Conservation (phyloP, 1,284 basidiomycete species). For the Trichosporon sp. region DNA sequence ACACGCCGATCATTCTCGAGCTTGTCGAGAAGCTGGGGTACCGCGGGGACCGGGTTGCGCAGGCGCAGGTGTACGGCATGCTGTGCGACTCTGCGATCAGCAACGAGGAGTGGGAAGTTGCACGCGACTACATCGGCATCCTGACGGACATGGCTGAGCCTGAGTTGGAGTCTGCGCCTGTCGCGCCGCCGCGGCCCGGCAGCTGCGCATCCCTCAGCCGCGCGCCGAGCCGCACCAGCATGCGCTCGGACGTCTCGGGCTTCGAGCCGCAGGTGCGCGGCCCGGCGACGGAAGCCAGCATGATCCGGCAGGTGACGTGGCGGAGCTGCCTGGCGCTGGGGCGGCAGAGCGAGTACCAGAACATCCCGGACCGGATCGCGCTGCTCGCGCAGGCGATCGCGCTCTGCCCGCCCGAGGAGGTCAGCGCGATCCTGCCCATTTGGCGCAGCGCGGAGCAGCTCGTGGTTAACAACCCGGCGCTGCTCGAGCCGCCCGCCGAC, state of each 20-base stretch:
- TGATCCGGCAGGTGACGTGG: constrained; percentile 55
- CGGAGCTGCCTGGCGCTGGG: constrained; percentile 55
- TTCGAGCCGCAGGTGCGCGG: not conserved
- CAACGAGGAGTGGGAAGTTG: constrained; percentile 67
- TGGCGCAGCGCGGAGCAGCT: constrained; percentile 58
- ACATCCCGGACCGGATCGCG: constrained; percentile 61
- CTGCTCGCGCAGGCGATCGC: constrained; percentile 78
- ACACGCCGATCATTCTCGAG: constrained; percentile 82
- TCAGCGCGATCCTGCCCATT: constrained; percentile 64
- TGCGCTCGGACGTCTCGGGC: not conserved
- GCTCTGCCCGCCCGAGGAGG: constrained; percentile 74
- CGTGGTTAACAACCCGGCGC: constrained; percentile 6
- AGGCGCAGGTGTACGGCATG: constrained; percentile 80
- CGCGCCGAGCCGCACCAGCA: not conserved
- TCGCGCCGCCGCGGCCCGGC: not conserved
- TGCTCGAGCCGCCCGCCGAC: not conserved
- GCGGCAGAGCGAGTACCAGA: constrained; percentile 66
- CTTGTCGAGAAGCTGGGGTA: constrained; percentile 82
- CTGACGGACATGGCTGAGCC: constrained; percentile 62
- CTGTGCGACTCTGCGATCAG: constrained; percentile 76
- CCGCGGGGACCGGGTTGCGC: constrained; percentile 62
- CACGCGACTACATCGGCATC: constrained; percentile 64
- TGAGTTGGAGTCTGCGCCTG: constrained; percentile 1
- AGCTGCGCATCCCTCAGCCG: not conserved
- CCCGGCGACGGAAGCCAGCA: constrained; percentile 3